phyloP scores from a whole-genome alignment of 257 asterid genomes.

The Solanum chilense region DNA sequence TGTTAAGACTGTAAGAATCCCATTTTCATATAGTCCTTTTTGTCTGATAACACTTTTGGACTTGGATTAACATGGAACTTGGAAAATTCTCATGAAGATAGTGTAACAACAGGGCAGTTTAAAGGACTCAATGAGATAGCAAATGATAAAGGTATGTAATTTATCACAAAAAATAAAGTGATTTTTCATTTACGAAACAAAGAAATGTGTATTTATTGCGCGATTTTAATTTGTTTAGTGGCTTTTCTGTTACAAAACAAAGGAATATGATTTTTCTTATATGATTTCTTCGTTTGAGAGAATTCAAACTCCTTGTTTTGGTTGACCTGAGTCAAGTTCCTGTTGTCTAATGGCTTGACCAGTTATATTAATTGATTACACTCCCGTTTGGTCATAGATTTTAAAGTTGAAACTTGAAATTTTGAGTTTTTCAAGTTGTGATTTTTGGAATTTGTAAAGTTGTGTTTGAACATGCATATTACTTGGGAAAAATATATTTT shows the following conservation, averaged over 20 bases:
- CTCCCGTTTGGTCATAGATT: not conserved
- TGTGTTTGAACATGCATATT: not conserved
- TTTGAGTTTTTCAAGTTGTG: not conserved
- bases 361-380: not conserved
- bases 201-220: not conserved
- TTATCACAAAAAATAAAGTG: not conserved
- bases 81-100: not conserved
- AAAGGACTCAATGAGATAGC: not conserved
- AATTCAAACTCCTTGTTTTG: not conserved
- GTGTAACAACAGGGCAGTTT: not conserved
- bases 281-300: not conserved
- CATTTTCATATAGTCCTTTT: conserved; percentile 33
- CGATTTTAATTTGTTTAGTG: not conserved
- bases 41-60: conserved; percentile 40
- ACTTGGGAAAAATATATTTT: not conserved
- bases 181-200: not conserved
- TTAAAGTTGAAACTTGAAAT: not conserved
- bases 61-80: conserved; percentile 29
- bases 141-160: not conserved
- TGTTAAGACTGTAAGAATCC: conserved; percentile 23
- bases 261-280: not conserved
- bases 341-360: not conserved
- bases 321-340: not conserved
- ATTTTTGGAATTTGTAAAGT: not conserved
- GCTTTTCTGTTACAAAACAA: not conserved